A percentile compares a stretch with the other conserved stretches of the same genome.
Evolutionary conservation across 148 eudicot species (phyloP).

Genomic region (Vaccinium macrocarpon): DNA sequence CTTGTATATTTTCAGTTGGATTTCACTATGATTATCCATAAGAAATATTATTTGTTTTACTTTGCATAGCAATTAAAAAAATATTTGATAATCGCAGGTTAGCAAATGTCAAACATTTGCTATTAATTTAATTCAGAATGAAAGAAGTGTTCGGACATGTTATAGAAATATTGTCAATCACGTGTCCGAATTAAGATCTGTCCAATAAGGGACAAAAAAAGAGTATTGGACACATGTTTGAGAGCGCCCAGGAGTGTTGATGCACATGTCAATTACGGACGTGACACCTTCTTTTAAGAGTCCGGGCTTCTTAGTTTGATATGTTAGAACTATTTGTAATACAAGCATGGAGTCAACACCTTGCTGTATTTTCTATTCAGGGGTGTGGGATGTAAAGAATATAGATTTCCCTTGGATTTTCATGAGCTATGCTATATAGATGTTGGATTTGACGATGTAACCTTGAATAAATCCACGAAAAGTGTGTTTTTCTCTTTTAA

Average conservation of each 20-base stretch:
- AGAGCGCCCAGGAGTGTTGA: background rate
- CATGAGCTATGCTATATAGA: no score
- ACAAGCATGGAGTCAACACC: background rate
- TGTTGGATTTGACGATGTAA: no score
- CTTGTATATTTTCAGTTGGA: no score
- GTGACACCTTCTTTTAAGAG: background rate
- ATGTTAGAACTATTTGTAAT: background rate
- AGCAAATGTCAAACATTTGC: no score
- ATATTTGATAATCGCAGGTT: no score
- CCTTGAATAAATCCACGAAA: background rate
- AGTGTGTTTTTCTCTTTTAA: background rate
- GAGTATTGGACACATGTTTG: background rate
- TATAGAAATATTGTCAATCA: background rate
- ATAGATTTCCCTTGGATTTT: no score
- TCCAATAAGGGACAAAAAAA: background rate
- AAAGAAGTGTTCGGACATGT: background rate
- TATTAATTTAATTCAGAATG: no score
- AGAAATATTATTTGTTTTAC: no score
- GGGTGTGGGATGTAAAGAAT: background rate
- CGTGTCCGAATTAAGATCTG: background rate
- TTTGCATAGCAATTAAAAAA: no score
- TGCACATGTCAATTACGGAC: background rate
- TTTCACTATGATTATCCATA: no score
- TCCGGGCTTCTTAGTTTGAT: background rate
- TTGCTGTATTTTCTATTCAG: background rate